phyloP scores from a whole-genome alignment of 176 grass and related monocot genomes.

The Saccharum officinarum region DNA sequence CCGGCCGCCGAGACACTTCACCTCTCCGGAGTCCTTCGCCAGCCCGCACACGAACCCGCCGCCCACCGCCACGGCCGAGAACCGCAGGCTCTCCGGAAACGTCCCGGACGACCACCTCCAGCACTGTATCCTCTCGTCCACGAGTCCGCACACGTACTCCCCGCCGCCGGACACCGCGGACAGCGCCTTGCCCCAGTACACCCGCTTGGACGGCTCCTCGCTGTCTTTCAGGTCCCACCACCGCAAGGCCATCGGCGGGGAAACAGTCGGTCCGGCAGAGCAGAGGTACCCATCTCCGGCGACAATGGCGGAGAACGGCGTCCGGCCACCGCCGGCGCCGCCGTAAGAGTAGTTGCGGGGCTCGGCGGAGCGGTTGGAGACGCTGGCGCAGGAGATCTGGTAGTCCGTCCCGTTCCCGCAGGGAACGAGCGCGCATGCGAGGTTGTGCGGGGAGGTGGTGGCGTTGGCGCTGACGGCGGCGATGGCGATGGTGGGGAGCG shows the following conservation, averaged over 20 bases:
- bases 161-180: constrained; percentile 68
- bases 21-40: constrained; percentile 34
- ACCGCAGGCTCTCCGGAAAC: constrained; percentile 4
- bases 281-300: constrained; percentile 90
- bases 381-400: constrained; percentile 35
- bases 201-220: constrained; percentile 41
- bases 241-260: constrained; percentile 48
- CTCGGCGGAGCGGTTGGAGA: constrained; percentile 12
- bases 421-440: constrained; percentile 57
- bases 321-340: neutral
- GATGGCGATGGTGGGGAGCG: constrained; percentile 72
- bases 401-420: neutral
- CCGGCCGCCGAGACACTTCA: constrained; percentile 49
- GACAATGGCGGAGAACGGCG: constrained; percentile 61
- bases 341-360: constrained; percentile 42
- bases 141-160: constrained; percentile 62
- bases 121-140: constrained; percentile 45
- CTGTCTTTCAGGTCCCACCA: constrained; percentile 65
- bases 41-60: constrained; percentile 80
- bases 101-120: constrained; percentile 56
- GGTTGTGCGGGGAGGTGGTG: constrained; percentile 27
- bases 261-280: constrained; percentile 12
- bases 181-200: constrained; percentile 61
- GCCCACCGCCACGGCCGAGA: constrained; percentile 68
- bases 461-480: constrained; percentile 33